Evolutionary conservation across 2,329 filamentous ascomycete species (phyloP).

Genomic region (Chaetomium strumarium): DNA sequence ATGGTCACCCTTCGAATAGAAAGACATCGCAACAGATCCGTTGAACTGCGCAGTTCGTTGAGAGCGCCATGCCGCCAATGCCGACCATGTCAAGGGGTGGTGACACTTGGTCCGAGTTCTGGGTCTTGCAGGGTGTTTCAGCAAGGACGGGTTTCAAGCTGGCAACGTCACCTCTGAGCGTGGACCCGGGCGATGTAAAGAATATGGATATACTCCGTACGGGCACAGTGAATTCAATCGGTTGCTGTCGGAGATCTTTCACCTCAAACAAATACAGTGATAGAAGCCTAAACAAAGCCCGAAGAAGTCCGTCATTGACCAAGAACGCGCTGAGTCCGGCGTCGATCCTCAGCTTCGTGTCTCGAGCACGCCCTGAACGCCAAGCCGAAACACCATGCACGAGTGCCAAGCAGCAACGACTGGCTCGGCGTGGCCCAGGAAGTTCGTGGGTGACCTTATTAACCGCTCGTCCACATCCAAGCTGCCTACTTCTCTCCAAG

Average conservation of each 20-base stretch:
- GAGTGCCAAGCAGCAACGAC: slow-evolving; percentile 3
- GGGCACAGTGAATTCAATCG: neutral
- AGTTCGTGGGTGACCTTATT: neutral
- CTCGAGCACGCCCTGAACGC: neutral
- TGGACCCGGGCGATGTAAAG: neutral
- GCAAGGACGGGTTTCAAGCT: slow-evolving; percentile 6
- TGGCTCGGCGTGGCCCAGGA: neutral
- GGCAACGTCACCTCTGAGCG: neutral
- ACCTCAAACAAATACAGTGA: neutral
- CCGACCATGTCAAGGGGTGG: too few relatives aligned
- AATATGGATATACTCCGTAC: too few relatives aligned
- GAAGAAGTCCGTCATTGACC: neutral
- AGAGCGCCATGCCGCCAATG: too few relatives aligned
- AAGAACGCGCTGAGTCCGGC: neutral
- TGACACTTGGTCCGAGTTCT: neutral
- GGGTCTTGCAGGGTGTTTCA: slow-evolving; percentile 1
- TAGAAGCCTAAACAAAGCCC: neutral
- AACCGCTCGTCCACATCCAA: neutral
- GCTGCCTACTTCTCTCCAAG: too few relatives aligned
- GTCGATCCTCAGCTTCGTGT: neutral
- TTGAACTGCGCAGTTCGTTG: too few relatives aligned
- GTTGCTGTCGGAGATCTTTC: neutral
- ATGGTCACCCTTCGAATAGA: too few relatives aligned
- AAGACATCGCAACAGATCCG: too few relatives aligned
- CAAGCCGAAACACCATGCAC: neutral